Conservation (phyloP, 2,329 filamentous ascomycete species). For the Botrytis cinerea region DNA sequence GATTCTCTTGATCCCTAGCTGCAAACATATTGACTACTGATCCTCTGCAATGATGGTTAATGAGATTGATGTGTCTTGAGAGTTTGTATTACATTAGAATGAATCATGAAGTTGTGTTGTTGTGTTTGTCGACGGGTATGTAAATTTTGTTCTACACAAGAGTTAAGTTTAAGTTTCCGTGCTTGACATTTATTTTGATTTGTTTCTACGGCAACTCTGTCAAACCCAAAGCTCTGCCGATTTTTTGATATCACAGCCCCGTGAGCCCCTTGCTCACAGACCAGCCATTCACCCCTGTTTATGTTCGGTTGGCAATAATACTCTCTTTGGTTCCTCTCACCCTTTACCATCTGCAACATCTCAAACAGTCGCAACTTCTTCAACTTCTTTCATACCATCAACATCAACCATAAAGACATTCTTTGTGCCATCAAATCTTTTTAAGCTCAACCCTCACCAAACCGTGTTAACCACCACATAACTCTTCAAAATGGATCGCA, state of each 20-base stretch:
- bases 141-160: neutral
- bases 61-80: constrained; percentile 10
- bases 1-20: constrained; percentile 83
- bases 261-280: constrained; percentile 22
- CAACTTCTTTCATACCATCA: constrained; percentile 20
- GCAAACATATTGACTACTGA: constrained; percentile 63
- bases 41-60: constrained; percentile 14
- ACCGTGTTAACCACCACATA: constrained; percentile 12
- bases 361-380: constrained; percentile 20
- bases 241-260: constrained; percentile 20
- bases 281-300: constrained; percentile 22
- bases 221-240: constrained; percentile 7
- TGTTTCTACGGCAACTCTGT: constrained; percentile 28
- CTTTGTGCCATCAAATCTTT: constrained; percentile 1
- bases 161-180: neutral
- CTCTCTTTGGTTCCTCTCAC: constrained; percentile 22
- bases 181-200: constrained; percentile 22
- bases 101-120: constrained; percentile 6
- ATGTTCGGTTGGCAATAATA: constrained; percentile 26
- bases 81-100: constrained; percentile 18
- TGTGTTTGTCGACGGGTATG: constrained; percentile 6
- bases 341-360: constrained; percentile 19
- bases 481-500: constrained; percentile 71
- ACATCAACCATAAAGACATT: constrained; percentile 18
- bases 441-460: neutral